Percentiles rank a stretch among this genome's conserved stretches.
Conservation (phyloP, 2,329 filamentous ascomycete genomes). For the Fusarium ambrosium region DNA sequence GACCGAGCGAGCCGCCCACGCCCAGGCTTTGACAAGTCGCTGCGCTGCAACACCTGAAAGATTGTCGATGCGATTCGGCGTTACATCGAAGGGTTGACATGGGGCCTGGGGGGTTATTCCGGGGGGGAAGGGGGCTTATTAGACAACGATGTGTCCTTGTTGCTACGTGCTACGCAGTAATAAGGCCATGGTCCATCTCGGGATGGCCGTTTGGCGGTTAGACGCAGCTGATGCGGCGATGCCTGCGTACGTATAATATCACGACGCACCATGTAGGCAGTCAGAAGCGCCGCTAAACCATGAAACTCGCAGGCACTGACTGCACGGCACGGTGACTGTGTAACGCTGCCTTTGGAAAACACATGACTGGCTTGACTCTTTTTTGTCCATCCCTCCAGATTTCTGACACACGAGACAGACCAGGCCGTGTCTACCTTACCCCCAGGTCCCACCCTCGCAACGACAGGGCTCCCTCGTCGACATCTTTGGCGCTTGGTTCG, state of each 20-base stretch:
- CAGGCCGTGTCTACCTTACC: neutral
- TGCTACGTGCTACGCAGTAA: neutral
- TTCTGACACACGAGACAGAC: constrained; percentile 42
- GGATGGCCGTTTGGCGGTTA: constrained; percentile 18
- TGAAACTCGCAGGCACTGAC: constrained; percentile 19
- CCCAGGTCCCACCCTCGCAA: constrained; percentile 32
- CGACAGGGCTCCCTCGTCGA: constrained; percentile 37
- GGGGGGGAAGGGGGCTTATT: neutral
- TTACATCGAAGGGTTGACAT: constrained; percentile 32
- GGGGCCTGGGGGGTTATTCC: constrained; percentile 19
- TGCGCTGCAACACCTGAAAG: constrained; percentile 34
- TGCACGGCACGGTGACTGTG: constrained; percentile 4
- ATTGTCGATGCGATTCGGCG: constrained; percentile 45
- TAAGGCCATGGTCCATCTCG: constrained; percentile 4
- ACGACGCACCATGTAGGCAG: constrained; percentile 1
- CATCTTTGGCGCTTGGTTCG: constrained; percentile 29
- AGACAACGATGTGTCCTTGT: neutral
- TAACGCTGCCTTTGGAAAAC: constrained; percentile 13
- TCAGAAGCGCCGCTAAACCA: constrained; percentile 15
- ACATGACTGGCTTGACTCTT: constrained; percentile 10
- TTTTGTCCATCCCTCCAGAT: constrained; percentile 13
- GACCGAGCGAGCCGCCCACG: constrained; percentile 1
- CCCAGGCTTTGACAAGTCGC: constrained; percentile 17
- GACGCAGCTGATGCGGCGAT: neutral
- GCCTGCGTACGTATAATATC: constrained; percentile 1